phyloP scores from a whole-genome alignment of 495 filamentous ascomycete species.

The Lophiostoma macrostomum region DNA sequence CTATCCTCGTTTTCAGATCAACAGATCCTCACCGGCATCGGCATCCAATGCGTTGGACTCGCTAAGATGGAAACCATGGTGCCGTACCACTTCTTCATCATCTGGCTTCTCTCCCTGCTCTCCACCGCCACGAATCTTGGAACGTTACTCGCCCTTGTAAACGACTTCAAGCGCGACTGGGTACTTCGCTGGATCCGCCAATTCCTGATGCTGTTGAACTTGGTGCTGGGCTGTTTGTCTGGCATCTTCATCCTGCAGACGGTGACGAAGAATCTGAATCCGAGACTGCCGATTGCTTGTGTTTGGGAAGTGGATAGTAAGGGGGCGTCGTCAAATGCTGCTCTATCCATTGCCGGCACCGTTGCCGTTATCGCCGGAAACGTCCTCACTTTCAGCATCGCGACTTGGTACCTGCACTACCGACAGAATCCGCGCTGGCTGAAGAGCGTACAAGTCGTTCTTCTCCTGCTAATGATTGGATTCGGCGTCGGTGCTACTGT shows the following conservation, averaged over 20 bases:
- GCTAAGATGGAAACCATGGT: constrained; percentile 49
- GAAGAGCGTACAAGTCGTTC: constrained; percentile 46
- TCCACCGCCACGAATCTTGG: constrained; percentile 58
- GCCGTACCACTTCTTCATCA: constrained; percentile 61
- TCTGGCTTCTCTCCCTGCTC: constrained; percentile 59
- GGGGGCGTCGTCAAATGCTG: constrained; percentile 35
- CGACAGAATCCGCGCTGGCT: constrained; percentile 45
- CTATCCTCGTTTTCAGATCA: constrained; percentile 58
- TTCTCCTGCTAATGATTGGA: constrained; percentile 48
- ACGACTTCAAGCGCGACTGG: constrained; percentile 60
- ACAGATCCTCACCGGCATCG: constrained; percentile 60
- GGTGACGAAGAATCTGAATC: constrained; percentile 46
- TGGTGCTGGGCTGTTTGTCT: constrained; percentile 48
- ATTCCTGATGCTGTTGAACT: constrained; percentile 57
- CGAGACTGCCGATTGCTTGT: constrained; percentile 52
- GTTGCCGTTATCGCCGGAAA: constrained; percentile 53
- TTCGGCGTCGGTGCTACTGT: constrained; percentile 51
- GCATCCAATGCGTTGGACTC: constrained; percentile 54
- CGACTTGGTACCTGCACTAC: constrained; percentile 56
- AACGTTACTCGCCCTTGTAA: constrained; percentile 53
- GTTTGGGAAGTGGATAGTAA: constrained; percentile 44
- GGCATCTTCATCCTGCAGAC: constrained; percentile 51
- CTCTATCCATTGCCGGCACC: constrained; percentile 49
- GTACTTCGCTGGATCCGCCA: constrained; percentile 60
- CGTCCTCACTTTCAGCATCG: constrained; percentile 48